Evolutionary conservation across 2,329 filamentous ascomycete species (phyloP).

Genomic region (Malbranchea cinnamomea): DNA sequence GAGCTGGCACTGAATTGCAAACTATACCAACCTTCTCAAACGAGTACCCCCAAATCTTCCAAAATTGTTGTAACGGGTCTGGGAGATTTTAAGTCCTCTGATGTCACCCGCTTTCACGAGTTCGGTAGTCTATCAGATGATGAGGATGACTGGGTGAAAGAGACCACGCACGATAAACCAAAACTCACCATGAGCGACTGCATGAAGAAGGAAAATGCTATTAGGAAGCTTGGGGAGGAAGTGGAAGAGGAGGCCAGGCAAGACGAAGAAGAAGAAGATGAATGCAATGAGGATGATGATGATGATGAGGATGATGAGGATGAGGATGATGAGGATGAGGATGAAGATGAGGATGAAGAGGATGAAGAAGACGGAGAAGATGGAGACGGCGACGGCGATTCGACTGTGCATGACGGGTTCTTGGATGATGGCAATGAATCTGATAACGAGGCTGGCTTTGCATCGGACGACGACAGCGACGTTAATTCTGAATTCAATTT

Average conservation of each 20-base stretch:
- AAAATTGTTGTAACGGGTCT: constrained; percentile 19
- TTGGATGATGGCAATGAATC: constrained; percentile 59
- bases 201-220: constrained; percentile 73
- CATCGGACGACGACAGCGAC: constrained; percentile 53
- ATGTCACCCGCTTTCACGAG: constrained; percentile 56
- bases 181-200: constrained; percentile 84
- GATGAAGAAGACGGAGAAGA: constrained; percentile 35
- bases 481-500: constrained; percentile 49
- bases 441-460: constrained; percentile 60
- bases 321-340: constrained; percentile 36
- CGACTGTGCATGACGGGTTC: constrained; percentile 6
- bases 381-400: constrained; percentile 31
- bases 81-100: constrained; percentile 27
- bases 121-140: constrained; percentile 74
- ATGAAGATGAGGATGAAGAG: constrained; percentile 50
- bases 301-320: constrained; percentile 48
- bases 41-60: neutral
- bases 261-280: constrained; percentile 52
- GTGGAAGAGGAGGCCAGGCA: constrained; percentile 75
- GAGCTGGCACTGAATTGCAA: too few relatives aligned
- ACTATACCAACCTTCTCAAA: constrained; percentile 1
- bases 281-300: constrained; percentile 33
- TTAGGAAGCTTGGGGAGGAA: constrained; percentile 73
- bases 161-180: constrained; percentile 45
- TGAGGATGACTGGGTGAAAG: constrained; percentile 85